Percentiles rank a stretch among this genome's conserved stretches.
These are phyloP conservation scores for Chlorella variabilis DNA, from an alignment of 163 green algal genomes.

Conservation along the genomic window DNA sequence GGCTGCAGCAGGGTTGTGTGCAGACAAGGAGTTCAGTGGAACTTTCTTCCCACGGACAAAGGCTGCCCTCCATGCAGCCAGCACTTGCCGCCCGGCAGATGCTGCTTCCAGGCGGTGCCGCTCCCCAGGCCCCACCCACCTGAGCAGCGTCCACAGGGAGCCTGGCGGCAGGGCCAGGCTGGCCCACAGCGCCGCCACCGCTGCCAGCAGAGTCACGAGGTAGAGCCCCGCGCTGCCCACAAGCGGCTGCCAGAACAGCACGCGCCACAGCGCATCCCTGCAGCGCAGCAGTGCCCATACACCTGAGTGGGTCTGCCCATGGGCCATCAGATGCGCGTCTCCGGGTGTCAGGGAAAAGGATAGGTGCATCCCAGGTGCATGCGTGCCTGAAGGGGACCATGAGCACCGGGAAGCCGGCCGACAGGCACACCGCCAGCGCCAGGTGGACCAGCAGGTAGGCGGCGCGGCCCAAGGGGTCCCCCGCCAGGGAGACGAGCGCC, in stretches of 20 bases:
- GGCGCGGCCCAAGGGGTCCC: background rate
- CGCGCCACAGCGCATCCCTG: slow-evolving; percentile 26
- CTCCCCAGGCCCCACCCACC: background rate
- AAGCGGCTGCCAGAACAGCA: slow-evolving; percentile 35
- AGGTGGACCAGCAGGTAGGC: slow-evolving; percentile 16
- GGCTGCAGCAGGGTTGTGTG: background rate
- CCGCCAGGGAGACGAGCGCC: background rate
- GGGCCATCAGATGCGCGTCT: too few species aligned
- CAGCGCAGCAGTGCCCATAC: background rate
- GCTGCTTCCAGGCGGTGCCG: too few species aligned
- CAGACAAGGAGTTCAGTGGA: too few species aligned
- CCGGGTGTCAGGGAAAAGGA: too few species aligned
- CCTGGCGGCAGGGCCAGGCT: background rate
- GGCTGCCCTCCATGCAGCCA: too few species aligned
- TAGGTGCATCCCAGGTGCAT: too few species aligned
- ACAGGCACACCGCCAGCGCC: background rate
- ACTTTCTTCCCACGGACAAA: too few species aligned
- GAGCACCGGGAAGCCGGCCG: slow-evolving; percentile 12
- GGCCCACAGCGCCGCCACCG: slow-evolving; percentile 7
- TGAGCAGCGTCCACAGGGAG: slow-evolving; percentile 12
- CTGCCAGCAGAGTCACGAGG: slow-evolving; percentile 16
- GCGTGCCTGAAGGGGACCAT: slow-evolving; percentile 27
- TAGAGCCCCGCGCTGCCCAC: background rate
- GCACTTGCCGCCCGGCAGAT: too few species aligned
- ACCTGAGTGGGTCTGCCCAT: too few species aligned